Conservation (phyloP, 2,329 filamentous ascomycete genomes). For the Furcasterigmium sp. region DNA sequence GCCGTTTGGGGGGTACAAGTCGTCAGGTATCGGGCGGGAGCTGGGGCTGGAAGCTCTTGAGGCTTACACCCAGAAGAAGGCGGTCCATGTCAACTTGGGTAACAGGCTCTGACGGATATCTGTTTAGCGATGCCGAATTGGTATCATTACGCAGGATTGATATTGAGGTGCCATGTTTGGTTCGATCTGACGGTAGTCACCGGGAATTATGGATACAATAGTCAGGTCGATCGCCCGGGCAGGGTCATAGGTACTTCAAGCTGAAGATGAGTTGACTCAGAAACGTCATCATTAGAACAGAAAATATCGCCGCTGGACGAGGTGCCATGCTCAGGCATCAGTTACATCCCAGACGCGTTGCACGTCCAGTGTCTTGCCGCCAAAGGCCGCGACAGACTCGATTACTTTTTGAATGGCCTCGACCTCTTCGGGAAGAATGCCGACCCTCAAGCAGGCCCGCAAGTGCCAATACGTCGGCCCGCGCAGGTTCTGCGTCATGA, state of each 20-base stretch:
- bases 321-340: no score
- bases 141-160: no score
- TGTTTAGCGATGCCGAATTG: no score
- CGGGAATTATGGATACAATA: no score
- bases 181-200: no score
- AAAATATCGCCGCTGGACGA: no score
- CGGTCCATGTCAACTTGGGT: constrained; percentile 1
- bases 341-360: not conserved
- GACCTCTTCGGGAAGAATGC: constrained; percentile 18
- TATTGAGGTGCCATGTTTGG: no score
- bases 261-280: no score
- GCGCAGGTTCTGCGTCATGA: constrained; percentile 53
- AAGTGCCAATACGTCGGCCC: constrained; percentile 52
- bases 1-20: constrained; percentile 19
- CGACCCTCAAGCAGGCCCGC: constrained; percentile 40
- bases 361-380: not conserved
- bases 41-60: constrained; percentile 2
- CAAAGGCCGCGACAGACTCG: not conserved
- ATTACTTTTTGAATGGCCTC: not conserved
- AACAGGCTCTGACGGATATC: not conserved
- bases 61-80: constrained; percentile 2
- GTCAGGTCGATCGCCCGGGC: no score
- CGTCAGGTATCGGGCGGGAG: constrained; percentile 5
- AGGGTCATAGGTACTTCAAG: no score
- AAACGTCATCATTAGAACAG: no score